Evolutionary conservation across 73 alveolate genomes (phyloP).

Genomic region (Breviolum minutum): DNA sequence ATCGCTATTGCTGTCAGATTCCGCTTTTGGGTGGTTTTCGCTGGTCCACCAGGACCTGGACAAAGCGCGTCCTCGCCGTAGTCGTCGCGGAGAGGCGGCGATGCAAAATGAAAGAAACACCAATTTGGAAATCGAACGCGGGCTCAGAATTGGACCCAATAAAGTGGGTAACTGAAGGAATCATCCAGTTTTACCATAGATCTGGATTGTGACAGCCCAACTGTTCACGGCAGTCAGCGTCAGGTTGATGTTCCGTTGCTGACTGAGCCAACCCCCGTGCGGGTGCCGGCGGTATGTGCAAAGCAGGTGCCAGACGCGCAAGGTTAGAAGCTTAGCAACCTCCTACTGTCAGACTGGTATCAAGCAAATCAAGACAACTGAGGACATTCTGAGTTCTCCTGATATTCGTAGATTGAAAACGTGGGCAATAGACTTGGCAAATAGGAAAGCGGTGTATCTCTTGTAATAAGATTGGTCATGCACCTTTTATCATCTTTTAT

Average conservation of each 20-base stretch:
- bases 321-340: background rate
- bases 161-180: background rate
- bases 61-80: slow-evolving; percentile 19
- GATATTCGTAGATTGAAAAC: background rate
- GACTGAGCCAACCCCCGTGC: slow-evolving; percentile 14
- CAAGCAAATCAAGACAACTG: background rate
- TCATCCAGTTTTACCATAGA: background rate
- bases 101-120: background rate
- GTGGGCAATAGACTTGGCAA: background rate
- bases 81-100: slow-evolving; percentile 35
- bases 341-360: background rate
- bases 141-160: background rate
- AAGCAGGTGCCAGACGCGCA: background rate
- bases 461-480: no score
- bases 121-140: background rate
- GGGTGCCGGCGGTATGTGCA: background rate
- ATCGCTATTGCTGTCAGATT: no score
- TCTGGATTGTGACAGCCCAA: background rate
- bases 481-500: no score
- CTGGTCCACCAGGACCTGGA: background rate
- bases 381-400: background rate
- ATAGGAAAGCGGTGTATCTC: background rate
- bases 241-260: slow-evolving; percentile 25
- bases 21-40: background rate
- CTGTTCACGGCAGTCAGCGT: background rate